Conservation (phyloP, 164 flowering plant species). For the Liriodendron chinense region DNA sequence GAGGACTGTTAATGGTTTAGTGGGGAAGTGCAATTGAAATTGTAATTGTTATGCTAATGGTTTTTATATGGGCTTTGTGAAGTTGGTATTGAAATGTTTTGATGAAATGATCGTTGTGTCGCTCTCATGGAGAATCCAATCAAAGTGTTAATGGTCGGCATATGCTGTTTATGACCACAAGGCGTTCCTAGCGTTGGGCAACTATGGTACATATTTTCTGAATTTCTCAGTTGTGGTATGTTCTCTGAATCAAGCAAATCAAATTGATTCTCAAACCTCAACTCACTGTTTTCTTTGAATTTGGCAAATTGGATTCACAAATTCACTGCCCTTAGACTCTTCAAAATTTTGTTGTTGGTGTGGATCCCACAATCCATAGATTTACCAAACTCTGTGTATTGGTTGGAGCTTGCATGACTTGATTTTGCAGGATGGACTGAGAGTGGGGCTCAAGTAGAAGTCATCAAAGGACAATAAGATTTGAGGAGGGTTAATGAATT, state of each 20-base stretch:
- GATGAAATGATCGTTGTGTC: no score
- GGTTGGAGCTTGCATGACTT: background rate
- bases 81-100: no score
- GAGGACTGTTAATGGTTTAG: no score
- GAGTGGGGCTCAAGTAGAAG: background rate
- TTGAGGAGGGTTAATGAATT: background rate
- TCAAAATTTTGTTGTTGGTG: background rate
- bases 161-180: background rate
- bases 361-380: background rate
- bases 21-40: no score
- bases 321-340: background rate
- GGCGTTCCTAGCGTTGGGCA: background rate
- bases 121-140: no score
- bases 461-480: background rate
- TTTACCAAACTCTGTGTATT: background rate
- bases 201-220: background rate
- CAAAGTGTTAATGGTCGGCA: background rate
- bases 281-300: background rate
- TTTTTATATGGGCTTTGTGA: no score
- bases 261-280: background rate
- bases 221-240: background rate
- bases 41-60: no score
- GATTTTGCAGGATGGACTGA: background rate
- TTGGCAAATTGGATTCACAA: background rate
- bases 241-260: background rate